phyloP scores from a whole-genome alignment of 1,284 basidiomycete genomes.

The Leccinum fuscescens region DNA sequence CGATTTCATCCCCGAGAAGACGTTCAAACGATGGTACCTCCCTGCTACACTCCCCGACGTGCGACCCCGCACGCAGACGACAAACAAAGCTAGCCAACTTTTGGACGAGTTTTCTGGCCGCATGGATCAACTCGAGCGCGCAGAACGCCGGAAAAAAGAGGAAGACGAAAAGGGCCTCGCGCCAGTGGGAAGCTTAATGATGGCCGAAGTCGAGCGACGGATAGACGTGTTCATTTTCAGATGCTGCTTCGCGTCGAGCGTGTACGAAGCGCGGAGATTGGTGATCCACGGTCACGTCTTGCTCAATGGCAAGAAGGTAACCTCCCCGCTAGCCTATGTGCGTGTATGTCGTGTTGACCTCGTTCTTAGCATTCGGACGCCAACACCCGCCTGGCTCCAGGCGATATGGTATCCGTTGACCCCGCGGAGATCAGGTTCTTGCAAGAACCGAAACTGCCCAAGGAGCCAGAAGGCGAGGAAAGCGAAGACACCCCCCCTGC shows the following conservation, averaged over 20 bases:
- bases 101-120: slow-evolving; percentile 60
- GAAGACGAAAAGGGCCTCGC: slow-evolving; percentile 64
- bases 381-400: slow-evolving; percentile 89
- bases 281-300: slow-evolving; percentile 87
- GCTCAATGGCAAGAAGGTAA: slow-evolving; percentile 87
- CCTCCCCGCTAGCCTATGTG: slow-evolving; percentile 22
- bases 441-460: slow-evolving; percentile 37
- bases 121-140: slow-evolving; percentile 44
- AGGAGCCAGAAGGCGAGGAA: slow-evolving; percentile 14
- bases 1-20: slow-evolving; percentile 90
- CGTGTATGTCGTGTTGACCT: slow-evolving; percentile 5
- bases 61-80: slow-evolving; percentile 51
- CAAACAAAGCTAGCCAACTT: slow-evolving; percentile 41
- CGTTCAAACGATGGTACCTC: slow-evolving; percentile 95
- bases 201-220: slow-evolving; percentile 88
- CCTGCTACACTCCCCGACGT: slow-evolving; percentile 87
- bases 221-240: slow-evolving; percentile 93
- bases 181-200: slow-evolving; percentile 90
- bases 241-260: slow-evolving; percentile 86
- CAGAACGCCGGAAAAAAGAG: slow-evolving; percentile 48
- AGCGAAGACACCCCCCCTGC: slow-evolving; percentile 3
- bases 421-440: slow-evolving; percentile 82
- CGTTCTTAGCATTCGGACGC: slow-evolving; percentile 71
- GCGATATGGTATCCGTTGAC: slow-evolving; percentile 91
- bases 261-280: slow-evolving; percentile 86